Evolutionary conservation across 371 early-diverging fungal genomes (phyloP), one percentile per base, ranked within the genome.

Genomic region (Rhizopus stolonifer): DNA sequence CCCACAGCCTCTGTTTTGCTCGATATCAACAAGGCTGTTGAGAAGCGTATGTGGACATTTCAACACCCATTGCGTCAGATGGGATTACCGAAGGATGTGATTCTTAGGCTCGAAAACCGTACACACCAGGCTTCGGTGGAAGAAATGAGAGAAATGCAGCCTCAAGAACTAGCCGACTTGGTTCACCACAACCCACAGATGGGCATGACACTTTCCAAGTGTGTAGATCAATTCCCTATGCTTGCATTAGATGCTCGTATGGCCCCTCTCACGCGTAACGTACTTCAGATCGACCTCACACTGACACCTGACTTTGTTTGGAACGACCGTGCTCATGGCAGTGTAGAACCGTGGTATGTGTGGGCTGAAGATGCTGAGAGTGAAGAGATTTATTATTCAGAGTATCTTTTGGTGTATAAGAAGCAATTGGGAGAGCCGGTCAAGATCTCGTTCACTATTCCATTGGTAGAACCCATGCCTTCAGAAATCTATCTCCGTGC

Each of bases 31-130:
- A 92, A 93, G 64, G 85, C 92, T 2, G 84, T 97, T 14, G 96
- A 97, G 50, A 83, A 84, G 51, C 83, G 86, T 19, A 88, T 95
- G 90, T 98, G 99, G 99, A 84, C 91, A 3, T 94, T 90, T 60
- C 94, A 97, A 64, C 94, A 94, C 60, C 94, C 96, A 0, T 69
- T 98, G 15, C 69, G 78, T 8, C 98, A 96, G 64, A 92, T 96
- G 77, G 85, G 77, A 0, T 60, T 94, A 0, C 88, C 94, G 0
- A 61, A 54, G 10, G 93, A 91, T 8, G 83, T 95, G 15, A 69
- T 92, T 42, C 64, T 77, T 44, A 91, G 91, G 53, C 64, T 96
- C 26, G 91, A 93, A 61, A 66, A 60, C 15, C 70, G 83, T 2
- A 68, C 72, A 5, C 73, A 85, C 17, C 70, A 70, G 46, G 78